Evolutionary conservation across 495 filamentous ascomycete species (phyloP), one percentile per base, ranked within the genome.

Genomic region (Hypoxylon cercidicola): DNA sequence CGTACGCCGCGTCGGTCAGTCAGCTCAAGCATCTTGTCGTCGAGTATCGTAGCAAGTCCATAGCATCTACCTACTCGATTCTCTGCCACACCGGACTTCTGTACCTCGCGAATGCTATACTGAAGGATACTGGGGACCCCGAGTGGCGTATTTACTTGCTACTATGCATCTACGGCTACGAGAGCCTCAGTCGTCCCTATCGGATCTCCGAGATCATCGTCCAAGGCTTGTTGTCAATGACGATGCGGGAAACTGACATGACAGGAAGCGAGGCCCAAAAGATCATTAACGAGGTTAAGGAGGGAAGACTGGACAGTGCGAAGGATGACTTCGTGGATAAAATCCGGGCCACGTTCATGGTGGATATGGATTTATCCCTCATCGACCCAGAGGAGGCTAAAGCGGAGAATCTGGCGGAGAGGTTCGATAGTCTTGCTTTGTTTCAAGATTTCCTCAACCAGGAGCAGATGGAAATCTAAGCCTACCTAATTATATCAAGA

Each of bases 41-140:
- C 21, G 58, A 63, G 19, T 74, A 72, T 59, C 70, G 70, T 0
- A 60, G 60, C 30, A 30, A 70, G 4, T 66, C 44, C 28, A 45
- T 41, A 7, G 55, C 18, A 18, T 63, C 66, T 11, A 54, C 64
- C 4, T 66, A 67, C 44, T 70, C 70, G 6, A 64, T 70, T 2
- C 61, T 74, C 6, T 74, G 72, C 66, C 70, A 74, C 32, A 72
- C 63, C 6, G 67, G 66, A 3, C 62, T 68, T 35, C 51, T 70
- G 30, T 74, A 74, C 44, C 58, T 72, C 34, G 64, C 68, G 16
- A 72, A 74, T 44, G 66, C 66, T 10, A 60, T 72, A 55, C 30
- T 74, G 11, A 41, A 28, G 43, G 46, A 63, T 8, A 55, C 41
- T 0, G 13, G 20, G 3, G 61, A 69, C 16, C 55, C 58, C 0